Evolutionary conservation across 768 basidiomycete genomes (phyloP).

Genomic region (Pholiota molesta): DNA sequence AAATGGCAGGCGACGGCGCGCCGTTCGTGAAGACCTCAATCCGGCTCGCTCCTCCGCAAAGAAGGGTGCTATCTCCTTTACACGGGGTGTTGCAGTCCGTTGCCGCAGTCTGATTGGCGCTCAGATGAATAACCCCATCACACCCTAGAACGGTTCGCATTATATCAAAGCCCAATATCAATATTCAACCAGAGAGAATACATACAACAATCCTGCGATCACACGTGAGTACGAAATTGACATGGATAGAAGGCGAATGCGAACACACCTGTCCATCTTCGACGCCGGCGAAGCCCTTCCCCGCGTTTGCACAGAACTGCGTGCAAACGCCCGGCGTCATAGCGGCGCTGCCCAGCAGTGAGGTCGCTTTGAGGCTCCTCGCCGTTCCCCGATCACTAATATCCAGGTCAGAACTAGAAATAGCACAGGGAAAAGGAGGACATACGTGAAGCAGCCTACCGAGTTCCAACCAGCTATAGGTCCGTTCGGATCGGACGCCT

Average conservation of each 20-base stretch:
- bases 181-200: neutral
- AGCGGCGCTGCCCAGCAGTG: neutral
- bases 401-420: neutral
- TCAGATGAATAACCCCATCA: slow-evolving; percentile 15
- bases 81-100: slow-evolving; percentile 10
- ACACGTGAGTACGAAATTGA: neutral
- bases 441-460: slow-evolving; percentile 12
- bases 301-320: slow-evolving; percentile 11
- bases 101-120: neutral
- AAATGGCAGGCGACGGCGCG: slow-evolving; percentile 15
- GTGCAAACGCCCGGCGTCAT: slow-evolving; percentile 16
- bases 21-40: slow-evolving; percentile 13
- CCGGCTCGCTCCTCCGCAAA: slow-evolving; percentile 10
- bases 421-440: neutral
- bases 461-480: slow-evolving; percentile 8
- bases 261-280: slow-evolving; percentile 9
- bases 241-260: too few relatives aligned
- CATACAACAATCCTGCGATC: slow-evolving; percentile 15
- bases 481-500: slow-evolving; percentile 2
- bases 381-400: slow-evolving; percentile 5
- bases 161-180: neutral
- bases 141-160: slow-evolving; percentile 7
- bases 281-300: slow-evolving; percentile 16
- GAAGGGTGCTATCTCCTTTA: slow-evolving; percentile 5
- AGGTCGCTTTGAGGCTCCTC: slow-evolving; percentile 10